These are phyloP conservation scores for Aschersonia sp. DNA, from an alignment of 2,329 filamentous ascomycete genomes.

Conservation along the genomic window DNA sequence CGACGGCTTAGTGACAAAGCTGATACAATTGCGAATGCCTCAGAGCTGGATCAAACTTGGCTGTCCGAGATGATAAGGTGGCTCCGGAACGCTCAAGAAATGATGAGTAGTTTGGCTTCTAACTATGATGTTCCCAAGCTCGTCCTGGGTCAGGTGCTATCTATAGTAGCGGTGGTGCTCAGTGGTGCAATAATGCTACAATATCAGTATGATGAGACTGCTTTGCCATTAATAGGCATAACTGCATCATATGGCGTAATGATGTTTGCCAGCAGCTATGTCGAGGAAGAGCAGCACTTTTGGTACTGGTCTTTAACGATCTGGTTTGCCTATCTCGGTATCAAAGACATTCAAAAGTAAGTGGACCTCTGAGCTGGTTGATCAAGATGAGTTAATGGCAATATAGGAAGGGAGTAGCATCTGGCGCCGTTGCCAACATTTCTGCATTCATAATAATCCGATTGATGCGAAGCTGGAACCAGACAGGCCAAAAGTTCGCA, in stretches of 20 bases:
- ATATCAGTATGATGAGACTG: conserved; percentile 4
- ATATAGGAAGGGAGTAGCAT: conserved; percentile 12
- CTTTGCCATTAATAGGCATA: conserved; percentile 32
- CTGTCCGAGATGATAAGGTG: conserved; percentile 39
- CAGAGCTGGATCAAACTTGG: conserved; percentile 22
- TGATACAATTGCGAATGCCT: conserved; percentile 6
- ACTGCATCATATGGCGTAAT: conserved; percentile 58
- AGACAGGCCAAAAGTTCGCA: conserved; percentile 91
- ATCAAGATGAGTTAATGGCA: neutral
- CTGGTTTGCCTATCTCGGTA: conserved; percentile 45
- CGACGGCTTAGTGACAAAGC: conserved; percentile 15
- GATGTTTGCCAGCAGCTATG: conserved; percentile 97
- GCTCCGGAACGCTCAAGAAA: conserved; percentile 54
- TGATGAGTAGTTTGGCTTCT: conserved; percentile 82
- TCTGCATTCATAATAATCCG: conserved; percentile 47
- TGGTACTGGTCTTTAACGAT: conserved; percentile 84
- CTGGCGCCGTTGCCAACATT: conserved; percentile 16
- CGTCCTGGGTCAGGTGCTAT: conserved; percentile 25
- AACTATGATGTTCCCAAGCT: conserved; percentile 70
- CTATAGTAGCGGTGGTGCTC: conserved; percentile 15
- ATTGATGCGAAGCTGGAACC: conserved; percentile 72
- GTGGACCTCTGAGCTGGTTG: neutral
- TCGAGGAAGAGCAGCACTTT: conserved; percentile 96
- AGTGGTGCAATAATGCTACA: conserved; percentile 5
- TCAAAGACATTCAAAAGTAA: conserved; percentile 29